phyloP scores from a whole-genome alignment of 192 early-diverging fungal species.

The Backusella liffmaniae region DNA sequence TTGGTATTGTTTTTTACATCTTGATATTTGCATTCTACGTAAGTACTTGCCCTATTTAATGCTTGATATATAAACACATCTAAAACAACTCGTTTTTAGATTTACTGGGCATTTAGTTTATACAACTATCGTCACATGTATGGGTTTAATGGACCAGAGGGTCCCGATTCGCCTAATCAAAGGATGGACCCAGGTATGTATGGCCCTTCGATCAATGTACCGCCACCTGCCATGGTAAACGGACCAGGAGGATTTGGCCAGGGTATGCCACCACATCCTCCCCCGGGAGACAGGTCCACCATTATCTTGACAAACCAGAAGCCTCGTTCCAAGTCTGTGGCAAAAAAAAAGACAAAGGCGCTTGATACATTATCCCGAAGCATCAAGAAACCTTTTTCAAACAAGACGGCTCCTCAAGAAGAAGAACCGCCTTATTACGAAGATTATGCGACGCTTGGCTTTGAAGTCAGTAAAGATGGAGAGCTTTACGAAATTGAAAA shows the following conservation, averaged over 20 bases:
- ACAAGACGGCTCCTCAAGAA: not conserved
- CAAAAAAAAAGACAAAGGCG: not conserved
- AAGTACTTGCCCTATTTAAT: not conserved
- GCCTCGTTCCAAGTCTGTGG: conserved; percentile 1
- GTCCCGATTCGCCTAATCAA: not conserved
- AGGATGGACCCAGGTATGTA: not conserved
- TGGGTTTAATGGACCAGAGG: not conserved
- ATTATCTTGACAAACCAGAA: conserved; percentile 31
- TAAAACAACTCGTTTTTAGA: not conserved
- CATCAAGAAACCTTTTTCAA: conserved; percentile 3
- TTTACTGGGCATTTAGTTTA: conserved; percentile 10
- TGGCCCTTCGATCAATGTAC: not conserved
- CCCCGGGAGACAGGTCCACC: conserved; percentile 4
- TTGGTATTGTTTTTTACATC: conserved; percentile 25
- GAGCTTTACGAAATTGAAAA: not conserved
- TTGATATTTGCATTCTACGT: conserved; percentile 35
- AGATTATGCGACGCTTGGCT: not conserved
- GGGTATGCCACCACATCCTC: not conserved
- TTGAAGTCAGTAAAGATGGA: conserved; percentile 2
- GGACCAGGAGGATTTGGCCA: conserved; percentile 15
- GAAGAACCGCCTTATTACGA: not conserved
- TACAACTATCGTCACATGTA: conserved; percentile 4
- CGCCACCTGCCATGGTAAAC: not conserved
- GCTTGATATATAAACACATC: not conserved
- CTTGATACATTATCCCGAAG: conserved; percentile 5